These are phyloP conservation scores for Hypoxylon sp. DNA, from an alignment of 2,329 filamentous ascomycete genomes.

Conservation along the genomic window DNA sequence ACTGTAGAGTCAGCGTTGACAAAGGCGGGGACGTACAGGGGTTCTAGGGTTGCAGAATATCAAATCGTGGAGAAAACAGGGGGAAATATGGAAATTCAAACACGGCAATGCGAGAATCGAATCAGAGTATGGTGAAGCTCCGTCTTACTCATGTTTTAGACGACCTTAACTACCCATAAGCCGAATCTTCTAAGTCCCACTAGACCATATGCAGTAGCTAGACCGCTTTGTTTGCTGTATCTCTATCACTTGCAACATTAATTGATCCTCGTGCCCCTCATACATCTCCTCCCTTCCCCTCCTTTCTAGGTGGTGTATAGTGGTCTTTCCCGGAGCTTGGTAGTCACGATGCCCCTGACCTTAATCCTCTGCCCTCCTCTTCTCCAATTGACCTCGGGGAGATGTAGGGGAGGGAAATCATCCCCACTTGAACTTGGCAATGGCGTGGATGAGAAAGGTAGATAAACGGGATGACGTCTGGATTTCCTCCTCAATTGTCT, in stretches of 20 bases:
- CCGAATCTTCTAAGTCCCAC: constrained; percentile 15
- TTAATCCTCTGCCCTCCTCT: constrained; percentile 7
- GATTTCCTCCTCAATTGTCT: too few relatives aligned
- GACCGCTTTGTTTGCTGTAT: constrained; percentile 5
- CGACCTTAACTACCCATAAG: constrained; percentile 11
- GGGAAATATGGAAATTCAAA: constrained; percentile 24
- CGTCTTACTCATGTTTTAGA: constrained; percentile 11
- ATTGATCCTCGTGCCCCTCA: constrained; percentile 11
- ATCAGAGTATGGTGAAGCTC: constrained; percentile 3
- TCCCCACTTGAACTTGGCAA: constrained; percentile 30
- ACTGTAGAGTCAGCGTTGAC: constrained; percentile 45
- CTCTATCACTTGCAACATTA: constrained; percentile 1
- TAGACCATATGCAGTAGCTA: constrained; percentile 19
- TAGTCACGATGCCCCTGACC: constrained; percentile 16
- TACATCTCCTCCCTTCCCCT: constrained; percentile 1
- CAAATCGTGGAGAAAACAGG: constrained; percentile 25
- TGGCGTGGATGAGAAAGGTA: constrained; percentile 16
- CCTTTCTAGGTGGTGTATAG: not conserved
- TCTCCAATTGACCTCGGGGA: constrained; percentile 10
- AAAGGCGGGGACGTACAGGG: constrained; percentile 45
- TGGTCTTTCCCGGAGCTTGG: constrained; percentile 3
- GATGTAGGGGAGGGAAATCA: constrained; percentile 4
- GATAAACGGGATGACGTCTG: constrained; percentile 33
- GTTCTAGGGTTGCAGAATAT: constrained; percentile 22
- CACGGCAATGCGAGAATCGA: constrained; percentile 28